These are phyloP conservation scores for Asterella californica DNA, from an alignment of 225 moss, liverwort and hornwort genomes.

Conservation along the genomic window DNA sequence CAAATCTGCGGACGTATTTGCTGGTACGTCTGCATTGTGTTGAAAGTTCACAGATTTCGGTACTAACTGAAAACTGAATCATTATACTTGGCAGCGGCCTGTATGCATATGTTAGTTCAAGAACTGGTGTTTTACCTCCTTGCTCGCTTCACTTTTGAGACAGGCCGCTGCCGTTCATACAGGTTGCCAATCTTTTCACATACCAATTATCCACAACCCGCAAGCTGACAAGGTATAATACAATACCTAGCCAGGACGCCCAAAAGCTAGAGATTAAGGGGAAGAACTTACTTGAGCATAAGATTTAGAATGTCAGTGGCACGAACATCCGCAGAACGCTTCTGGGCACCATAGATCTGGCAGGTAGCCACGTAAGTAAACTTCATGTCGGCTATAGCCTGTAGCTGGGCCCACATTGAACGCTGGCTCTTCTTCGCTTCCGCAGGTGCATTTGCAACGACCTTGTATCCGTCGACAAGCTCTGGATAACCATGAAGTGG, in stretches of 20 bases:
- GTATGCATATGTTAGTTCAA: no score
- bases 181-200: not conserved
- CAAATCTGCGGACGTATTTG: no score
- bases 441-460: slow-evolving; percentile 59
- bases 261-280: no score
- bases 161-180: no score
- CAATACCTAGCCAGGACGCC: no score
- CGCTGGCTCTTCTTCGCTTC: slow-evolving; percentile 87
- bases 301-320: slow-evolving; percentile 84
- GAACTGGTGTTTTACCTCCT: no score
- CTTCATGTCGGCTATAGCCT: slow-evolving; percentile 96
- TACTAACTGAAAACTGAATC: no score
- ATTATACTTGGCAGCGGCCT: no score
- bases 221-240: not conserved
- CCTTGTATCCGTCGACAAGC: slow-evolving; percentile 89
- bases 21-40: no score
- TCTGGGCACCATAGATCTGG: slow-evolving; percentile 93
- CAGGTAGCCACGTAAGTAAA: slow-evolving; percentile 96
- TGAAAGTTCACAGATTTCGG: no score
- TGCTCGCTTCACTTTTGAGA: no score
- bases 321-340: slow-evolving; percentile 69
- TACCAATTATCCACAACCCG: not conserved
- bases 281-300: slow-evolving; percentile 68
- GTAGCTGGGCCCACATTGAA: slow-evolving; percentile 85
- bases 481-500: slow-evolving; percentile 43